These are phyloP conservation scores for Perkinsus olseni DNA, from an alignment of 169 alveolate genomes.

Conservation along the genomic window DNA sequence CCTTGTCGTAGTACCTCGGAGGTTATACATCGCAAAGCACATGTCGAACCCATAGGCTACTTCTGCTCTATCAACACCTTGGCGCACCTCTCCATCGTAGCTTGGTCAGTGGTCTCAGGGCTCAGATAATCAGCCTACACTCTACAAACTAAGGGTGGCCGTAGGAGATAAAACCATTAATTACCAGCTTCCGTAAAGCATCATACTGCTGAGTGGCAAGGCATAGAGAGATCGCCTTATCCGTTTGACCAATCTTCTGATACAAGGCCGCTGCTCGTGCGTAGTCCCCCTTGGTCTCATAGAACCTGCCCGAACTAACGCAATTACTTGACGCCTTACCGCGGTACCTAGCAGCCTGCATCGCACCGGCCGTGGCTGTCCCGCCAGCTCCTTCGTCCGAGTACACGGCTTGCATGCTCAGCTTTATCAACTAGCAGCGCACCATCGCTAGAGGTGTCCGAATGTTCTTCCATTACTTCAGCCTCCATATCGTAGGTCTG, in stretches of 20 bases:
- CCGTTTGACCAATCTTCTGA: conserved; percentile 58
- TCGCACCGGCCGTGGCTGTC: neutral
- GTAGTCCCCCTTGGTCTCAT: neutral
- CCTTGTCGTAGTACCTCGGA: conserved; percentile 43
- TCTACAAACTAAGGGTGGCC: neutral
- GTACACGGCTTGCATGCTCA: neutral
- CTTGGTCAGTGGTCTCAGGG: conserved; percentile 43
- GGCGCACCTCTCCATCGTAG: conserved; percentile 28
- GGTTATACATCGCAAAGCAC: neutral
- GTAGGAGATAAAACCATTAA: neutral
- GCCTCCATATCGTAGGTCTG: conserved; percentile 52
- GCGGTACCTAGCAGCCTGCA: neutral
- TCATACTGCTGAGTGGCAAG: conserved; percentile 16
- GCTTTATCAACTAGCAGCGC: neutral
- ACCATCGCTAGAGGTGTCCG: no score
- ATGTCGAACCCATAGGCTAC: neutral
- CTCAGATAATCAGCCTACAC: neutral
- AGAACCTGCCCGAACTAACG: neutral
- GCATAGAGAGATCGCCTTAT: conserved; percentile 60
- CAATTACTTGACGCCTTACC: neutral
- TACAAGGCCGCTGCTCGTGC: conserved; percentile 65
- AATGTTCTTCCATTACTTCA: conserved; percentile 60
- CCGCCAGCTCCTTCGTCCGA: neutral
- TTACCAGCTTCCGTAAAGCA: conserved; percentile 13
- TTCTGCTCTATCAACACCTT: conserved; percentile 32